A percentile compares a stretch with the other conserved stretches of the same genome.
Conservation (phyloP, 345 rosid species). For the Populus alba region DNA sequence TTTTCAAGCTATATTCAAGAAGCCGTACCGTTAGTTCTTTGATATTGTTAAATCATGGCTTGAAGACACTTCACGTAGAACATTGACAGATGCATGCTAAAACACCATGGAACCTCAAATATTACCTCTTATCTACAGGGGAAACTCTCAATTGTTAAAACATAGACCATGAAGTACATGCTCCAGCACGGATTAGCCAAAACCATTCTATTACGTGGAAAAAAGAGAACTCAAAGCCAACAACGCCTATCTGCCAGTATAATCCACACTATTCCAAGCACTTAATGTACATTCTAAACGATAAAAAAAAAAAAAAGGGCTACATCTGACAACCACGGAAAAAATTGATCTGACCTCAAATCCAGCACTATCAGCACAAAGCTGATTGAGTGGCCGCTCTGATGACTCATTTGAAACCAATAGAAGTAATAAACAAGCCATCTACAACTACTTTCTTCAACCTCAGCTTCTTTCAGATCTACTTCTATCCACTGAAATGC, state of each 20-base stretch:
- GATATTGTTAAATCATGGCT: background rate
- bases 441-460: conserved; percentile 37
- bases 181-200: background rate
- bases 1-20: too few species aligned
- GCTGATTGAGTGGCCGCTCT: conserved; percentile 1
- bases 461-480: conserved; percentile 53
- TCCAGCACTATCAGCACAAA: conserved; percentile 10
- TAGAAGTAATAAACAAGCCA: conserved; percentile 9
- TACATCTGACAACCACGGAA: conserved; percentile 18
- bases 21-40: background rate
- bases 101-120: background rate
- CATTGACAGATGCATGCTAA: background rate
- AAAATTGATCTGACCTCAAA: background rate
- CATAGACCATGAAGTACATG: background rate
- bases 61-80: background rate
- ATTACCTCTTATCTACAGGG: conserved; percentile 10
- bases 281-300: conserved; percentile 36
- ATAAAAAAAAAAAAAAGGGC: background rate
- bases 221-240: conserved; percentile 10
- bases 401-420: conserved; percentile 12
- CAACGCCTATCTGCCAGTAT: conserved; percentile 1
- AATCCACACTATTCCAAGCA: conserved; percentile 20
- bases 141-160: background rate
- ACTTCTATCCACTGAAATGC: conserved; percentile 55
- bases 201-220: conserved; percentile 12